Conservation (phyloP, 192 early-diverging fungal species). For the Spizellomyces punctatus region DNA sequence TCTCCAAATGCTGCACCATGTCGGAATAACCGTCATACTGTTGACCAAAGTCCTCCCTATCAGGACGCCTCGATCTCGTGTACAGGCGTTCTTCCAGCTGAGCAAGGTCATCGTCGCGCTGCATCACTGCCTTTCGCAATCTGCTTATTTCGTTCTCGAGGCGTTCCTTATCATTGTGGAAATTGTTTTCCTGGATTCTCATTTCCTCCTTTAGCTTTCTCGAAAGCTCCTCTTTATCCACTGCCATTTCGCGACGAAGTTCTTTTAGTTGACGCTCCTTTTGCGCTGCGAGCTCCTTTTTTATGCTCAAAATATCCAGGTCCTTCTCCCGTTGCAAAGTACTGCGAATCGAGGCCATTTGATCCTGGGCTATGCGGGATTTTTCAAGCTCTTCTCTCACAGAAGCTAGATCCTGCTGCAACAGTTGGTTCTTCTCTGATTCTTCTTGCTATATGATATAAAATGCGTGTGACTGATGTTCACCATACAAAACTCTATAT, state of each 20-base stretch:
- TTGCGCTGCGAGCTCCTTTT: conserved; percentile 45
- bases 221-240: conserved; percentile 17
- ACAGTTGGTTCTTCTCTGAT: background rate
- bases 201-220: conserved; percentile 17
- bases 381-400: background rate
- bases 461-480: background rate
- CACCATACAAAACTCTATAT: background rate
- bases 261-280: conserved; percentile 49
- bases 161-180: conserved; percentile 9
- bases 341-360: conserved; percentile 42
- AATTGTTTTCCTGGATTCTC: conserved; percentile 4
- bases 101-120: conserved; percentile 13
- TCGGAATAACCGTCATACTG: conserved; percentile 17
- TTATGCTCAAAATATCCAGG: conserved; percentile 46
- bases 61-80: background rate
- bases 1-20: background rate
- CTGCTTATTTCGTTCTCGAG: conserved; percentile 16
- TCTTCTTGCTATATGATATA: conserved; percentile 6
- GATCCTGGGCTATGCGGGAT: conserved; percentile 12
- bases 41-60: conserved; percentile 25
- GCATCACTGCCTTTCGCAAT: conserved; percentile 4
- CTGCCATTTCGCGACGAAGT: conserved; percentile 30
- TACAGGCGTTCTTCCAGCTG: conserved; percentile 12
- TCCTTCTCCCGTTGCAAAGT: conserved; percentile 48
- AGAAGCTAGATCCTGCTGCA: conserved; percentile 7